A percentile compares a stretch with the other conserved stretches of the same genome.
Conservation (phyloP, 2,329 filamentous ascomycete genomes). For the Rutstroemia sp. region DNA sequence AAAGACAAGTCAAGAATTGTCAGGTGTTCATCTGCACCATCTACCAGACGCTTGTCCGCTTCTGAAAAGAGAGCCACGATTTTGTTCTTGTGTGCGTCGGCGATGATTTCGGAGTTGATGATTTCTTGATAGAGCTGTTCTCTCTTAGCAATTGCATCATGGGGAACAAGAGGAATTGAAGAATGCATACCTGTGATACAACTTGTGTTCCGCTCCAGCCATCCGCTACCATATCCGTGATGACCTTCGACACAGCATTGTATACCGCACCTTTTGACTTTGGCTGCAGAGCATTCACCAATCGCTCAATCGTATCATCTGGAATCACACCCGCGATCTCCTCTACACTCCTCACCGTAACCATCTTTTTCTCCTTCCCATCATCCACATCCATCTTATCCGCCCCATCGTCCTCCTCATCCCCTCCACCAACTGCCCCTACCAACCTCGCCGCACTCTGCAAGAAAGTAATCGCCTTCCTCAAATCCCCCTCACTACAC, state of each 20-base stretch:
- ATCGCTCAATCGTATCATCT: constrained; percentile 56
- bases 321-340: constrained; percentile 97
- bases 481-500: constrained; percentile 87
- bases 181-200: constrained; percentile 59
- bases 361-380: constrained; percentile 56
- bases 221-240: constrained; percentile 89
- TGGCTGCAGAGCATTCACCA: constrained; percentile 72
- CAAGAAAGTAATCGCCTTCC: constrained; percentile 92
- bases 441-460: constrained; percentile 90
- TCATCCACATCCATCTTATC: constrained; percentile 38
- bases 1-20: constrained; percentile 80
- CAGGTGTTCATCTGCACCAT: constrained; percentile 92
- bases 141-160: no score
- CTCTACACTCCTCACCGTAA: constrained; percentile 76
- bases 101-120: constrained; percentile 76
- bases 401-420: constrained; percentile 32
- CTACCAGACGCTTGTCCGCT: constrained; percentile 86
- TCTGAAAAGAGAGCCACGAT: constrained; percentile 89
- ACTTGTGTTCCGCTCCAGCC: constrained; percentile 95
- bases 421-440: constrained; percentile 51
- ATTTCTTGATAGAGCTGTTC: constrained; percentile 70
- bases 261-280: constrained; percentile 59
- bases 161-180: not conserved
- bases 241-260: constrained; percentile 64
- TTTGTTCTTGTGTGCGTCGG: constrained; percentile 80